These are phyloP conservation scores for Hydrangea macrophylla DNA, from an alignment of 148 eudicot genomes.

Conservation along the genomic window DNA sequence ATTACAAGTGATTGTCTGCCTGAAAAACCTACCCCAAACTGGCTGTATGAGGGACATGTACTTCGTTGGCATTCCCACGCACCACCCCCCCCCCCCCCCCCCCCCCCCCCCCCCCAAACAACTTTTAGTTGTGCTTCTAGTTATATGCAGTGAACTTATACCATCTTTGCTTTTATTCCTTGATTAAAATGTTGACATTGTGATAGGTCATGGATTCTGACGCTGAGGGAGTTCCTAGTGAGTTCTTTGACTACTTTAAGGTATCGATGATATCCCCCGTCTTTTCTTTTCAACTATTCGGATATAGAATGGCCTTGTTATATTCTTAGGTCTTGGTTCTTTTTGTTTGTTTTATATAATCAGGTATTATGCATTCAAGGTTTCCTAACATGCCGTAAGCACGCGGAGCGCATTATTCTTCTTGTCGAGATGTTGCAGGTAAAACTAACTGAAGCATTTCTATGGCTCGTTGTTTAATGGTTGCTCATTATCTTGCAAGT, in stretches of 20 bases:
- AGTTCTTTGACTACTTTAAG: constrained; percentile 94
- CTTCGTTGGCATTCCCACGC: too few relatives aligned
- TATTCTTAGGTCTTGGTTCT: constrained; percentile 1
- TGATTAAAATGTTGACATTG: constrained; percentile 21
- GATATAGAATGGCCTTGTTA: not conserved
- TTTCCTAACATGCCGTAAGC: constrained; percentile 93
- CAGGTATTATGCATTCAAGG: constrained; percentile 99
- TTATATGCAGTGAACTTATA: not conserved
- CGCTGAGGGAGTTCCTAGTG: constrained; percentile 98
- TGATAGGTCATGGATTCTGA: constrained; percentile 99
- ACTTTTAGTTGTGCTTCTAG: not conserved
- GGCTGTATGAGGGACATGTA: too few relatives aligned
- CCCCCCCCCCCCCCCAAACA: too few relatives aligned
- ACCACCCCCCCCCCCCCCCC: too few relatives aligned
- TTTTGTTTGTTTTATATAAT: constrained; percentile 14
- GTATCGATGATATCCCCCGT: constrained; percentile 33
- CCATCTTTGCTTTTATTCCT: not conserved
- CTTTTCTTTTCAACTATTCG: constrained; percentile 1
- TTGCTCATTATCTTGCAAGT: not conserved
- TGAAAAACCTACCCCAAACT: too few relatives aligned
- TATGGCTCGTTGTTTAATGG: not conserved
- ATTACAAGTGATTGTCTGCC: too few relatives aligned
- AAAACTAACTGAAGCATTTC: not conserved
- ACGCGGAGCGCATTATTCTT: constrained; percentile 98
- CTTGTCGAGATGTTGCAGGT: constrained; percentile 99